Conservation (phyloP, 768 basidiomycete species). For the Russula sp. region DNA sequence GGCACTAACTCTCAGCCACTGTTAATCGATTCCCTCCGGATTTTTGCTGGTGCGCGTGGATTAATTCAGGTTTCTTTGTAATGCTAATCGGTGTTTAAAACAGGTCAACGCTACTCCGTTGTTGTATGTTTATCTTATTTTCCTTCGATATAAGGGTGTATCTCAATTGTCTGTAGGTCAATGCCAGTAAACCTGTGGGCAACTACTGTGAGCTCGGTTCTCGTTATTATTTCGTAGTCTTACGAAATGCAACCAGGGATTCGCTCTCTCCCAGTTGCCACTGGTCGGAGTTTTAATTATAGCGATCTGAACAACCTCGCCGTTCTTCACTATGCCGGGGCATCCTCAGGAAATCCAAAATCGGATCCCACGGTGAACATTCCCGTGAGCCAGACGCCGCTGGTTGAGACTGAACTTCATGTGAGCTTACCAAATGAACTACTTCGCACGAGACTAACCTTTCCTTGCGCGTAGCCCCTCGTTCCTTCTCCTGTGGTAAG, state of each 20-base stretch:
- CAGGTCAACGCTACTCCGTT: neutral
- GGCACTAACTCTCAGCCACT: conserved; percentile 22
- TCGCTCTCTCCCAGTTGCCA: neutral
- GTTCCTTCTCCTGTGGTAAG: neutral
- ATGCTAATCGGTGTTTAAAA: neutral
- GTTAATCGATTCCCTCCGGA: conserved; percentile 15
- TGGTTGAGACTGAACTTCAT: neutral
- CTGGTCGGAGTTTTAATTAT: neutral
- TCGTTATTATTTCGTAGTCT: neutral
- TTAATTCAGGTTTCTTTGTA: neutral
- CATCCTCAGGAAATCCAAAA: neutral
- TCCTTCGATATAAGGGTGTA: neutral
- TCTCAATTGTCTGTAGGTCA: neutral
- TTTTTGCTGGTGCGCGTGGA: conserved; percentile 14
- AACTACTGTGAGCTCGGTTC: neutral
- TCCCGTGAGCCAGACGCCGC: neutral
- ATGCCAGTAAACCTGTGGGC: neutral
- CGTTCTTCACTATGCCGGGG: neutral
- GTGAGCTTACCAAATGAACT: neutral
- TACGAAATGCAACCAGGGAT: neutral
- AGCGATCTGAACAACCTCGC: neutral
- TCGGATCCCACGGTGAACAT: neutral
- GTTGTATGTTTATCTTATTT: neutral
- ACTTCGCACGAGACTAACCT: neutral
- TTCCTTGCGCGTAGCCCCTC: neutral